Base-by-base conservation (phyloP, 225 moss, liverwort and hornwort genomes). In the Climacium dendroides region DNA sequence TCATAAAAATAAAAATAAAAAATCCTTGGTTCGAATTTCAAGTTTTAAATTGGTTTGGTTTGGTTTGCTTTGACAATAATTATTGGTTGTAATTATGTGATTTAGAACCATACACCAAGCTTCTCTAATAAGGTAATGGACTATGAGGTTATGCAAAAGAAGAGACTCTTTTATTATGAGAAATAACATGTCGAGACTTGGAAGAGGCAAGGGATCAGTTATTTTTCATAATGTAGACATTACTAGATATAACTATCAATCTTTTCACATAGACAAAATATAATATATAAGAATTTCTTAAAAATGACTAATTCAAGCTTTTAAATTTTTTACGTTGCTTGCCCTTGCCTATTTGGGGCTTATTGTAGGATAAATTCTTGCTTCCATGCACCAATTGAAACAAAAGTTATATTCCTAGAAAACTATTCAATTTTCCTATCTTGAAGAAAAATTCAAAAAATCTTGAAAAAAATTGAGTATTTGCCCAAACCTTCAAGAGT, bases 291-390 rank as follows among this genome's bases (percentile, higher is more conserved):
- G 3, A 66, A 37, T 22, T 19, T 13, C 29, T 59, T 60, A 11
- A 28, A 26, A 10, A 13, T 12, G 12, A 60, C 2, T 14, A 61
- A 15, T 62, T 65, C 6, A 19, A 62, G 1, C 15, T 29, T 29
- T 15, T 2, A 29, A 1, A 7, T 19, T n/a, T 64, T 20, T n/a
- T 66, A 12, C 13, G 13, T 12, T 22, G 6, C 13, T 0, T 67
- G 2, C 2, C 11, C 4, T 22, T 3, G 1, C 2, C 37, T 67
- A 13, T 67, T 37, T 37, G 1, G 7, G 7, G 2, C 13, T 67
- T 37, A 13, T 3, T 37, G 0, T 37, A 1, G 23, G 6, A 7
- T 23, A 37, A 37, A 0, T 23, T 7, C 23, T 45, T 67, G 7
- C 7, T 67, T 7, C 5, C 19, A 19, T 1, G 7, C 22, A 66